phyloP scores from a whole-genome alignment of 768 basidiomycete species.

The Strobilomyces confusus region DNA sequence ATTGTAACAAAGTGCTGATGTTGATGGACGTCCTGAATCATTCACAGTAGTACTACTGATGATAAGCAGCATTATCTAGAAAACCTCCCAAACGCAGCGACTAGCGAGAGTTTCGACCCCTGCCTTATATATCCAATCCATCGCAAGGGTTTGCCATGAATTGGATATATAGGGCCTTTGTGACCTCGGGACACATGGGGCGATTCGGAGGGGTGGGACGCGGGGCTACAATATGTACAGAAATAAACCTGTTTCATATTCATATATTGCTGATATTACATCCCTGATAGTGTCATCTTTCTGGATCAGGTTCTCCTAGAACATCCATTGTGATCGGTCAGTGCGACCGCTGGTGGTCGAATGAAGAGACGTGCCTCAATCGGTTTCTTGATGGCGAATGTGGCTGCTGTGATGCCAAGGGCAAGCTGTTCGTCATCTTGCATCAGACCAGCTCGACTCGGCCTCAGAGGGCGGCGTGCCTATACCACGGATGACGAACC shows the following conservation, averaged over 20 bases:
- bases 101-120: too few species aligned
- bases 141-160: too few species aligned
- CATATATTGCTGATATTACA: slow-evolving; percentile 29
- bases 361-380: slow-evolving; percentile 23
- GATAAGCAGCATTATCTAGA: too few species aligned
- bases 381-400: slow-evolving; percentile 30
- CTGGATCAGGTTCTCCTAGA: slow-evolving; percentile 28
- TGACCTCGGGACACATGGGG: not conserved
- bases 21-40: too few species aligned
- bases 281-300: slow-evolving; percentile 16
- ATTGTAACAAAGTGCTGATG: too few species aligned
- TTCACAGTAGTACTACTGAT: too few species aligned
- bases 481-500: slow-evolving; percentile 14
- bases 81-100: too few species aligned
- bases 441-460: not conserved
- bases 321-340: not conserved
- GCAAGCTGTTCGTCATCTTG: slow-evolving; percentile 4
- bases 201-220: too few species aligned
- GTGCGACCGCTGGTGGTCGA: not conserved
- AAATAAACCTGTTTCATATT: slow-evolving; percentile 27
- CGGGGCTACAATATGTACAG: slow-evolving; percentile 23
- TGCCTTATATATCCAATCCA: too few species aligned
- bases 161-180: too few species aligned
- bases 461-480: slow-evolving; percentile 11
- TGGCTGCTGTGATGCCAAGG: slow-evolving; percentile 13